Percentiles rank a stretch among this genome's conserved stretches.
Evolutionary conservation across 495 filamentous ascomycete species (phyloP).

Genomic region (Xylaria intraflava): DNA sequence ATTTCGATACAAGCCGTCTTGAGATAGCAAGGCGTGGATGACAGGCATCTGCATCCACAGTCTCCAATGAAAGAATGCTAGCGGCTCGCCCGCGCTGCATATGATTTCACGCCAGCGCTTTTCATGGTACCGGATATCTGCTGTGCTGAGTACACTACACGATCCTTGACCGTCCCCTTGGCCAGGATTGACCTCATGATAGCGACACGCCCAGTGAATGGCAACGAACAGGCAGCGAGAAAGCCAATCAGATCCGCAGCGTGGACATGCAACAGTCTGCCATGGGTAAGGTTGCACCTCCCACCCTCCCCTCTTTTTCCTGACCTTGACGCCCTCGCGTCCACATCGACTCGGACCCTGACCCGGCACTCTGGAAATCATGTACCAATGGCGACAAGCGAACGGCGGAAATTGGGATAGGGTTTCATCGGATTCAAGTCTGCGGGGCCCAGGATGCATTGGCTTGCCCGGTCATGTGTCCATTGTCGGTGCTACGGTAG

Average conservation of each 20-base stretch:
- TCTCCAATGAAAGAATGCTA: slow-evolving; percentile 28
- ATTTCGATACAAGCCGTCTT: slow-evolving; percentile 14
- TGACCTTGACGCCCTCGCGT: not conserved
- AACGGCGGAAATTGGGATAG: slow-evolving; percentile 6
- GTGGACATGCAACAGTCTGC: not conserved
- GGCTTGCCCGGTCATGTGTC: not conserved
- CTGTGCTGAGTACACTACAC: no score
- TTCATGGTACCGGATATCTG: not conserved
- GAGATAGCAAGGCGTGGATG: slow-evolving; percentile 25
- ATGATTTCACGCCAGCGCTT: slow-evolving; percentile 10
- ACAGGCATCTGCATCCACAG: slow-evolving; percentile 21
- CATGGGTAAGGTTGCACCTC: not conserved
- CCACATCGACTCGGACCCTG: not conserved
- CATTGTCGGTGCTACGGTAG: not conserved
- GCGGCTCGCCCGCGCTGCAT: slow-evolving; percentile 30
- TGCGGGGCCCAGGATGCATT: slow-evolving; percentile 3
- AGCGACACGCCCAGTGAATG: not conserved
- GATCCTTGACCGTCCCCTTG: not conserved
- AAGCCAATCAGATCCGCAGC: not conserved
- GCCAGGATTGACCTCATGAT: not conserved
- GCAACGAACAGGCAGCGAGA: not conserved
- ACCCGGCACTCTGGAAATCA: slow-evolving; percentile 11
- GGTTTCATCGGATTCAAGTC: not conserved
- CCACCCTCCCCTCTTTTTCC: not conserved
- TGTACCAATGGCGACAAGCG: slow-evolving; percentile 6